Percentiles rank a stretch among this genome's conserved stretches.
Conservation (phyloP, 2,329 filamentous ascomycete genomes). For the Aspergillus aculeatus region DNA sequence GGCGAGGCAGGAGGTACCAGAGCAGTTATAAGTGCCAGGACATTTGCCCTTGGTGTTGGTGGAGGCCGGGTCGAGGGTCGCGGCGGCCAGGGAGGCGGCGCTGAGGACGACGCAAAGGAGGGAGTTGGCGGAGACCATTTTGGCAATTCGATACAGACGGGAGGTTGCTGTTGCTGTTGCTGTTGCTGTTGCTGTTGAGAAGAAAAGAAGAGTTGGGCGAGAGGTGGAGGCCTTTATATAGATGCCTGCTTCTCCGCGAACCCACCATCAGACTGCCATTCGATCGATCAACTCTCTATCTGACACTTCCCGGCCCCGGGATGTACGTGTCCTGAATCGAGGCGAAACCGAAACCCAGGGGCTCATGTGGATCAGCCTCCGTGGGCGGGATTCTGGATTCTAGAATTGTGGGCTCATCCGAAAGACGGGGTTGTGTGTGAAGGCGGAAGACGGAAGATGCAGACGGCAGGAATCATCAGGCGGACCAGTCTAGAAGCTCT, state of each 20-base stretch:
- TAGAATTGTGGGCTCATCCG: not conserved
- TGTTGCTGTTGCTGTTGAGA: not conserved
- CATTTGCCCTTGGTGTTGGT: slow-evolving; percentile 40
- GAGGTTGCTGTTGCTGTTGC: not conserved
- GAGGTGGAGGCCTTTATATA: not conserved
- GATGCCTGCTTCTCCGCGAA: not conserved
- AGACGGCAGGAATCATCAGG: no score
- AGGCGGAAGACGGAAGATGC: no score
- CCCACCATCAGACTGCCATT: no score
- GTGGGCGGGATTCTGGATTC: not conserved
- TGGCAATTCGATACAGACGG: not conserved
- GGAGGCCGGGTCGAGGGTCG: slow-evolving; percentile 34
- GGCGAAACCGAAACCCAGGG: not conserved
- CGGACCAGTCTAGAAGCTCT: not conserved
- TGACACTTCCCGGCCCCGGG: not conserved
- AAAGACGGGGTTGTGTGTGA: not conserved
- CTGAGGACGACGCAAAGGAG: slow-evolving; percentile 15
- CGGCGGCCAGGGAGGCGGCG: slow-evolving; percentile 16
- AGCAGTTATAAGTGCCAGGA: slow-evolving; percentile 29
- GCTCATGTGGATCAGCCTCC: not conserved
- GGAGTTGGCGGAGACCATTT: not conserved
- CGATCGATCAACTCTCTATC: not conserved
- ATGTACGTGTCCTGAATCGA: not conserved
- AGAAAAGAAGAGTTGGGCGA: not conserved
- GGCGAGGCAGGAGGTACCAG: slow-evolving; percentile 16